Evolutionary conservation across 2,329 filamentous ascomycete genomes (phyloP).

Genomic region (Fusarium concolor): DNA sequence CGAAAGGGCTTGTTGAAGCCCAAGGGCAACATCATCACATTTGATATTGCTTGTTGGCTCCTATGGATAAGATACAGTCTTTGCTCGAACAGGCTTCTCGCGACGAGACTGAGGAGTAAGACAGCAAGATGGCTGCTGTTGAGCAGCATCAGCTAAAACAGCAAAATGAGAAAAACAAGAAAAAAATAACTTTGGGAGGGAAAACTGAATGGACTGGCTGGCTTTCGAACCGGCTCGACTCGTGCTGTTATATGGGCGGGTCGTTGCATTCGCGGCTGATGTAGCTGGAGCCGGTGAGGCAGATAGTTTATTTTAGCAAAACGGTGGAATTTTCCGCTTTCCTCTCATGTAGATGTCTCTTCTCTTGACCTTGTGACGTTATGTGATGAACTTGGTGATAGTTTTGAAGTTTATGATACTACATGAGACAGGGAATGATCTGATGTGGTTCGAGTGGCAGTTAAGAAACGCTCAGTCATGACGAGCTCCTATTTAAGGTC

Average conservation of each 20-base stretch:
- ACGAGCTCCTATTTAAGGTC: neutral
- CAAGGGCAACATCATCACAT: slow-evolving; percentile 27
- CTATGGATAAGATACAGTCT: slow-evolving; percentile 20
- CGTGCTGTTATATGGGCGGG: slow-evolving; percentile 15
- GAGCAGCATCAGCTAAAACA: slow-evolving; percentile 30
- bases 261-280: slow-evolving; percentile 17
- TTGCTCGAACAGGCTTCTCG: slow-evolving; percentile 26
- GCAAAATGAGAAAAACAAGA: slow-evolving; percentile 45
- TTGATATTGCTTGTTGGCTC: slow-evolving; percentile 25
- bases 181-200: slow-evolving; percentile 43
- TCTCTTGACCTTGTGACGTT: neutral
- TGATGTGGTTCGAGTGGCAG: neutral
- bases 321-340: slow-evolving; percentile 38
- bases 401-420: neutral
- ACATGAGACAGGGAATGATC: neutral
- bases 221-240: slow-evolving; percentile 42
- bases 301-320: slow-evolving; percentile 46
- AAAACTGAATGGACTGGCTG: slow-evolving; percentile 40
- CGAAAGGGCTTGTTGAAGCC: slow-evolving; percentile 23
- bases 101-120: slow-evolving; percentile 25
- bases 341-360: slow-evolving; percentile 26
- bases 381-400: neutral
- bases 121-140: slow-evolving; percentile 27
- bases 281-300: slow-evolving; percentile 39
- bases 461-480: neutral